Conservation (phyloP, 208 protist genomes). For the Acanthamoeba polyphaga region DNA sequence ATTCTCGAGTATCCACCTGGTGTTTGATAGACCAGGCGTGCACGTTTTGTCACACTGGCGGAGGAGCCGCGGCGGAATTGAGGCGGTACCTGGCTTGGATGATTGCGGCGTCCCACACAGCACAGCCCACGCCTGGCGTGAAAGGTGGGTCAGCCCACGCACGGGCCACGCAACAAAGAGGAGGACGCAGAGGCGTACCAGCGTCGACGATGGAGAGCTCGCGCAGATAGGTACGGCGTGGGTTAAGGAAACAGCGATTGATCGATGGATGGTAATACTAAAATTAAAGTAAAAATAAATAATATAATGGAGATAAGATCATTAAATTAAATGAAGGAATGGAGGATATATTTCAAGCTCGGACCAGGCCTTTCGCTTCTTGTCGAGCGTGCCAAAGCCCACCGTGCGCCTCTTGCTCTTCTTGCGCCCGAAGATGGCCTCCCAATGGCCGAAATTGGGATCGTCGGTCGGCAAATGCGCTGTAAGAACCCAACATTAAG, state of each 20-base stretch:
- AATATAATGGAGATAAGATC: background rate
- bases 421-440: constrained; percentile 78
- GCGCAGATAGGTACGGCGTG: constrained; percentile 74
- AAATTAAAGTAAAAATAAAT: background rate
- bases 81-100: constrained; percentile 77
- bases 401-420: constrained; percentile 83
- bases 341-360: constrained; percentile 75
- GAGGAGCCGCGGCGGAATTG: background rate
- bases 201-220: constrained; percentile 85
- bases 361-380: constrained; percentile 73
- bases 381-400: constrained; percentile 85
- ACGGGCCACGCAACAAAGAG: background rate
- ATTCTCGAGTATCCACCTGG: constrained; percentile 82
- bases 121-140: constrained; percentile 77
- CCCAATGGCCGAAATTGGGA: constrained; percentile 80
- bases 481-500: background rate
- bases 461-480: constrained; percentile 61
- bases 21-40: background rate
- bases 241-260: background rate
- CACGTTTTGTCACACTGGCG: no score
- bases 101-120: constrained; percentile 86
- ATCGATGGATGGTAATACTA: background rate
- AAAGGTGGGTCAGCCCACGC: background rate
- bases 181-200: constrained; percentile 2
- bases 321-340: background rate